Percentiles rank a stretch among this genome's conserved stretches.
Evolutionary conservation across 768 basidiomycete species (phyloP).

Genomic region (Neoboletus brunneissimus): DNA sequence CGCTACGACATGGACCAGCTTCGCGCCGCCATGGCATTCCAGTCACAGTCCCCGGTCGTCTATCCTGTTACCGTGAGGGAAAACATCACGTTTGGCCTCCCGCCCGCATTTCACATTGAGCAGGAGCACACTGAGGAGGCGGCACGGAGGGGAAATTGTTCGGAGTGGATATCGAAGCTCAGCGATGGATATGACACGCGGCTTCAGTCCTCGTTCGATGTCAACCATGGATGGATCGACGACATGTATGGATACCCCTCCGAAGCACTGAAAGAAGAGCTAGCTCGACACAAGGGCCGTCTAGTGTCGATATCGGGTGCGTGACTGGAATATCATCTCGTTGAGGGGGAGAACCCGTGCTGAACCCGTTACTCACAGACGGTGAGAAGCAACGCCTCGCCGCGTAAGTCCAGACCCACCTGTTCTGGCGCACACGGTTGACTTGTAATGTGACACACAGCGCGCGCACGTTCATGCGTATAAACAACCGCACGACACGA

Average conservation of each 20-base stretch:
- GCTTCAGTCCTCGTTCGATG: constrained; percentile 26
- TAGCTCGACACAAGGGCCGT: constrained; percentile 23
- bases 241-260: constrained; percentile 22
- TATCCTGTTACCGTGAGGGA: constrained; percentile 48
- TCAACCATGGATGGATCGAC: constrained; percentile 20
- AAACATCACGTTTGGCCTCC: constrained; percentile 38
- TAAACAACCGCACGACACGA: constrained; percentile 32
- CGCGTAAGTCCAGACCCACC: constrained; percentile 37
- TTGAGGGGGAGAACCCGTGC: constrained; percentile 1
- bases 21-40: constrained; percentile 43
- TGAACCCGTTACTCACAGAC: constrained; percentile 14
- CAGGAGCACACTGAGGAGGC: constrained; percentile 29
- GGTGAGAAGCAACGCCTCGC: constrained; percentile 50
- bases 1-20: constrained; percentile 40
- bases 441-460: constrained; percentile 23
- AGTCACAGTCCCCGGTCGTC: constrained; percentile 48
- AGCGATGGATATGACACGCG: constrained; percentile 30
- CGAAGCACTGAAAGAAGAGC: constrained; percentile 17
- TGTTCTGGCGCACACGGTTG: not conserved
- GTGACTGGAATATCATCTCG: not conserved
- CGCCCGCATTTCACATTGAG: constrained; percentile 8
- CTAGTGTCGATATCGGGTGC: constrained; percentile 23
- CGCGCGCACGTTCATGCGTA: constrained; percentile 46
- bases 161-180: constrained; percentile 35
- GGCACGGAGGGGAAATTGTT: constrained; percentile 31